Percentiles rank a stretch among this genome's conserved stretches.
Evolutionary conservation across 176 grass and related monocot genomes (phyloP).

Genomic region (Stipa capillata): DNA sequence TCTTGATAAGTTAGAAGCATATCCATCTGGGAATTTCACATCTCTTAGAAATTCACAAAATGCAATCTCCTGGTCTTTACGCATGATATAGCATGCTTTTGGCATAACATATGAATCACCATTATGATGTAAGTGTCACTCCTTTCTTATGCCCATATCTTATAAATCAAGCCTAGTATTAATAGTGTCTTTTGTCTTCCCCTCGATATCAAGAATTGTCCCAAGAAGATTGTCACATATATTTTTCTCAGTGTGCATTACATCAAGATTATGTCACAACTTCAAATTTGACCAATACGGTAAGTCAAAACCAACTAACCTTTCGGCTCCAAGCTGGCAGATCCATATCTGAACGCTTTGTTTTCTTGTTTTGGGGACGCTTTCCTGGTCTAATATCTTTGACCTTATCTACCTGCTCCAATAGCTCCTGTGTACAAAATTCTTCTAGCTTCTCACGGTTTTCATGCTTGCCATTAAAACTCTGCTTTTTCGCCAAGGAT

Average conservation of each 20-base stretch:
- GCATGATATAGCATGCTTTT: no score
- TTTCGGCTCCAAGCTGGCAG: slow-evolving; percentile 17
- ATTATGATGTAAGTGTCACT: background rate
- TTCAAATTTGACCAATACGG: slow-evolving; percentile 7
- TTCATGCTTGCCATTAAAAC: no score
- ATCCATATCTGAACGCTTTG: background rate
- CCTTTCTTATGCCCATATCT: background rate
- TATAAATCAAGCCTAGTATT: slow-evolving; percentile 9
- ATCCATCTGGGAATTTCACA: no score
- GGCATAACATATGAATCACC: background rate
- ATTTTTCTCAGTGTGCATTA: no score
- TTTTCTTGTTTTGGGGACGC: background rate
- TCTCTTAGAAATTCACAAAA: no score
- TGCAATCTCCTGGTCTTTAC: no score
- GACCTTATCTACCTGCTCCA: no score
- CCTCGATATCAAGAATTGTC: background rate
- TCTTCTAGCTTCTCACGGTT: no score
- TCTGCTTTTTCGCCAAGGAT: background rate
- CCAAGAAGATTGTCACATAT: background rate
- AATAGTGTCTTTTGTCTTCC: slow-evolving; percentile 3
- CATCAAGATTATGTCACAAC: no score
- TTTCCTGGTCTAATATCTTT: slow-evolving; percentile 1
- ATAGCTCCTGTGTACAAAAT: background rate
- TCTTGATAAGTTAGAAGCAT: no score
- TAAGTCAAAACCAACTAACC: background rate